Evolutionary conservation across 352 stramenopile genomes (phyloP), one percentile per base, ranked within the genome.

Genomic region (Pythium coloratum): DNA sequence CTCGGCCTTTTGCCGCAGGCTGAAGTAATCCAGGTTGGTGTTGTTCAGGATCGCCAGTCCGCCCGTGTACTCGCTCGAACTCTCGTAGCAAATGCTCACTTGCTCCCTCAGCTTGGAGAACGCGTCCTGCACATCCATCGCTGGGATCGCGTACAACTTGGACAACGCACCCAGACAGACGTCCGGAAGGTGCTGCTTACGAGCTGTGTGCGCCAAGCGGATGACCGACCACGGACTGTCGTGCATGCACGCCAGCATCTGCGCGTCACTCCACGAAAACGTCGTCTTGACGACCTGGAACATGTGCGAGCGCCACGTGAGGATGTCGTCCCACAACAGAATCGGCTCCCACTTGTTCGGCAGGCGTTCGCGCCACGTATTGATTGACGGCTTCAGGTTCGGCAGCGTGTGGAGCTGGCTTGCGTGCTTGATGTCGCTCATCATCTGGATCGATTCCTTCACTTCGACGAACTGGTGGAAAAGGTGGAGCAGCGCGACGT

Each of bases 341-440:
- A 97, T 94, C 13, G 88, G 87, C 38, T 98, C 93, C 89, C 92
- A 97, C 70, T 96, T 96, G 75, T 98, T 98, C 9, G 92, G 92
- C 53, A 98, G 74, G 1, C 93, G 89, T 67, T 98, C 91, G 49
- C 92, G 77, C 93, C 93, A 98, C 55, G 89, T 97, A 77, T 96
- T 96, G 71, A 98, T 95, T 24, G 83, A 91, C 30, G 89, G 84
- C 67, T 97, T 97, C 36, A 98, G 78, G 55, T 98, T 96, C 20
- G 92, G 92, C 9, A 94, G 63, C n/a, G 87, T 90, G 59, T 96
- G 89, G 33, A 90, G 69, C 38, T 86, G 73, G 51, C 82, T 95
- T n/a, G 84, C 86, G 30, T 82, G 70, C 64, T 94, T 94, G 38
- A 97, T 94, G 40, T 96, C 87, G 53, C 73, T 60, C 88, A 96